Percentiles rank a stretch among this genome's conserved stretches.
Conservation (phyloP, 768 basidiomycete genomes). For the Rubroboletus satanas region DNA sequence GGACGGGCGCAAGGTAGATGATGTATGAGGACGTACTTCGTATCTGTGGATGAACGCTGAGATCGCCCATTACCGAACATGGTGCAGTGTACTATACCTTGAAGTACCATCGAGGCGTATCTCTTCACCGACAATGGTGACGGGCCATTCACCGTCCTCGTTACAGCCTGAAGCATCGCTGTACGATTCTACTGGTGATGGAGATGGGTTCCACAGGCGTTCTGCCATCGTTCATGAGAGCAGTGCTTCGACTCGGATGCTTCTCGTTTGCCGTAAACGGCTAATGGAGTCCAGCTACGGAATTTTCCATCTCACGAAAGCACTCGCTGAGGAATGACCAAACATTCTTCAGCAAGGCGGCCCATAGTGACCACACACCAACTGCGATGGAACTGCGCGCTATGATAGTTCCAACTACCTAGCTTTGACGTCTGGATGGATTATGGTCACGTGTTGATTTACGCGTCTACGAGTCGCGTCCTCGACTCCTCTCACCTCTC, state of each 20-base stretch:
- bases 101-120: slow-evolving; percentile 28
- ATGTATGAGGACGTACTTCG: slow-evolving; percentile 22
- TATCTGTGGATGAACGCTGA: slow-evolving; percentile 23
- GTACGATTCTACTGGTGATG: slow-evolving; percentile 30
- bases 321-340: background rate
- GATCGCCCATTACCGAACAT: background rate
- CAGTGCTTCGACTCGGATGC: background rate
- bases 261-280: background rate
- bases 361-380: background rate
- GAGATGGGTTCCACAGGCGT: slow-evolving; percentile 28
- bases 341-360: background rate
- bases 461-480: slow-evolving; percentile 1
- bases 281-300: background rate
- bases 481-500: background rate
- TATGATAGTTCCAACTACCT: background rate
- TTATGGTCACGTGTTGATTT: slow-evolving; percentile 24
- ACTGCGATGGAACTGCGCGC: background rate
- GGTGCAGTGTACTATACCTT: slow-evolving; percentile 14
- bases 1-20: background rate
- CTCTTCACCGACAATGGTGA: slow-evolving; percentile 30
- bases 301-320: background rate
- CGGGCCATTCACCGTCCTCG: slow-evolving; percentile 31
- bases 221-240: background rate
- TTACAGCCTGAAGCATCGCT: slow-evolving; percentile 31
- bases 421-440: background rate